Base-by-base conservation (phyloP, 2,329 filamentous ascomycete species). In the Fusarium paranaense region DNA sequence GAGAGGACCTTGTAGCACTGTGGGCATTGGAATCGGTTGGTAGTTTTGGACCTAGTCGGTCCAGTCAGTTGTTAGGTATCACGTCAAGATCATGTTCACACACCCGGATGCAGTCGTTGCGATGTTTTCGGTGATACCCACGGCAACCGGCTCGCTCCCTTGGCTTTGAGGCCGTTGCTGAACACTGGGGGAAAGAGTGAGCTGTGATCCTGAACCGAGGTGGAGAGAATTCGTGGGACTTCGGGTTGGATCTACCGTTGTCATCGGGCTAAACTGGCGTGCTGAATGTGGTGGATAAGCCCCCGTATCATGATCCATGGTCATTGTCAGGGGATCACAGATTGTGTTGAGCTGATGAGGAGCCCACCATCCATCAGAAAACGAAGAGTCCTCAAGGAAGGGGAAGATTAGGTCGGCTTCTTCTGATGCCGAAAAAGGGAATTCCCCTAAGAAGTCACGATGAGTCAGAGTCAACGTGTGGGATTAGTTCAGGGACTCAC, bases 151-250 rank as follows among this genome's bases (percentile, higher is more conserved):
- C 27, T 10, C 10, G 2, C 3, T 16, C n/a, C 10, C 10, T 20
- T 33, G 25, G 18, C 3, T 20, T 20, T 32, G 50, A 20, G 11
- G 3, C 11, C 14, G 50, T 33, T 4, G 18, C 18, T 54, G 14
- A 13, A 33, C 2, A 6, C 2, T 2, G 4, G 11, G 50, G 0
- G 16, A 2, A 1, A 33, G 7, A 18, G 16, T 2, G 10, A 13
- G 16, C 25, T 20, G 25, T n/a, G 27, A 4, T 22, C 6, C 8
- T 25, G 45, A 16, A 18, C 8, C 13, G 2, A 4, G 16, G 8
- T 18, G 16, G 6, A 2, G 10, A 20, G 38, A 9, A 40, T 40
- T 3, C 5, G 38, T 20, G 5, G 10, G 38, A 40, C 18, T 40
- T 40, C 9, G 8, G 11, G 18, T 9, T 22, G 22, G 20, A 3